Conservation (phyloP, 1,139 yeast genomes). For the Blastobotrys apis region DNA sequence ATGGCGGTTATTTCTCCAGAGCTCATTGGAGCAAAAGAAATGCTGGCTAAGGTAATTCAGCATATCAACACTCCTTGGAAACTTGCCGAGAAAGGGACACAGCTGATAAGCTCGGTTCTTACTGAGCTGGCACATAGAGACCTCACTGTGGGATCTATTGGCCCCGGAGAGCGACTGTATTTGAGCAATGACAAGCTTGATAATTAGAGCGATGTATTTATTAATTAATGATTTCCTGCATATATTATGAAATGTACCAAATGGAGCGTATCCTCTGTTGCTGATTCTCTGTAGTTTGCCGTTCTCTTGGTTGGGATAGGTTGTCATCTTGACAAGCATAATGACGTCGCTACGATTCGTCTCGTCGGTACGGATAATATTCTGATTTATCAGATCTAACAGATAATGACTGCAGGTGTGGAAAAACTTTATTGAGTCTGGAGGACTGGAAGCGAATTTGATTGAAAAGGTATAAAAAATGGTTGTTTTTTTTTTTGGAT, state of each 20-base stretch:
- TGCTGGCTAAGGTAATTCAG: slow-evolving; percentile 4
- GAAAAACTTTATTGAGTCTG: slow-evolving; percentile 33
- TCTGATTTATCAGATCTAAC: slow-evolving; percentile 6
- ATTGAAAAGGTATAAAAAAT: slow-evolving; percentile 27
- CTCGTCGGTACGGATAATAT: slow-evolving; percentile 3
- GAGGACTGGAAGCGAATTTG: slow-evolving; percentile 38
- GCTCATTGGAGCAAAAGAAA: background rate
- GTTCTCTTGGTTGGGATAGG: no score
- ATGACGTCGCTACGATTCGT: slow-evolving; percentile 17
- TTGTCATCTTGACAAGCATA: background rate
- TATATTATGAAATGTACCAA: background rate
- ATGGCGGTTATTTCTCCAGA: background rate
- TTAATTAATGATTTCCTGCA: no score
- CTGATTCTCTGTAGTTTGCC: background rate
- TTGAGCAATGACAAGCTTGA: slow-evolving; percentile 12
- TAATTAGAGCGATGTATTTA: background rate
- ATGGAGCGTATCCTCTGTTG: background rate
- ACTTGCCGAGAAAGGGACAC: background rate
- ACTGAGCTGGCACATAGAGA: slow-evolving; percentile 6
- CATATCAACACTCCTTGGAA: slow-evolving; percentile 11
- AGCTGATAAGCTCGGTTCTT: background rate
- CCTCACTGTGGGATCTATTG: slow-evolving; percentile 10
- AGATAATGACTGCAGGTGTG: slow-evolving; percentile 28
- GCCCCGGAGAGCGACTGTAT: slow-evolving; percentile 13
- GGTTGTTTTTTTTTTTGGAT: no score